Conservation (phyloP, 805 yeast genomes). For the Cyberlindnera suaveolens region DNA sequence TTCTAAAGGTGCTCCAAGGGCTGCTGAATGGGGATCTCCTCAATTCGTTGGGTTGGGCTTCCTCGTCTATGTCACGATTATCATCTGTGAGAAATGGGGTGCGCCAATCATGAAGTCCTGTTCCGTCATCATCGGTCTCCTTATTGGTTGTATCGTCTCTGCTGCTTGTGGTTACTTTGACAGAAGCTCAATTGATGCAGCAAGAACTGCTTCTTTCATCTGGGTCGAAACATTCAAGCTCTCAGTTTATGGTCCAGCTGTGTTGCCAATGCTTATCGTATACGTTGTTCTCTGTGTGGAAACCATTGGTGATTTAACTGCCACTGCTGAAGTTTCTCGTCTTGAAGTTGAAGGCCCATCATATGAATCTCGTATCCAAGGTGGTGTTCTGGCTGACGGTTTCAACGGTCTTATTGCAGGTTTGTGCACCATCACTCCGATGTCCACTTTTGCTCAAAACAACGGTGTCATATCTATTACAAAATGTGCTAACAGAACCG, state of each 20-base stretch:
- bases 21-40: constrained; percentile 81
- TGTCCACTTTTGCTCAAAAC: constrained; percentile 91
- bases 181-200: constrained; percentile 47
- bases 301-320: constrained; percentile 91
- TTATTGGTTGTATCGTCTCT: constrained; percentile 87
- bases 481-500: constrained; percentile 79
- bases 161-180: constrained; percentile 86
- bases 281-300: constrained; percentile 82
- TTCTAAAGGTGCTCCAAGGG: constrained; percentile 44
- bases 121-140: constrained; percentile 79
- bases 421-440: constrained; percentile 75
- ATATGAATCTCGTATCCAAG: constrained; percentile 84
- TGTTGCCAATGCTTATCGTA: constrained; percentile 78
- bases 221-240: constrained; percentile 85
- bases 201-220: constrained; percentile 80
- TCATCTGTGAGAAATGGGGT: constrained; percentile 80
- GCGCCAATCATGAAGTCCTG: constrained; percentile 93
- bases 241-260: constrained; percentile 76
- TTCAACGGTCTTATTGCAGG: constrained; percentile 72
- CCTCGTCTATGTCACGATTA: constrained; percentile 67
- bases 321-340: constrained; percentile 87
- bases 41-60: constrained; percentile 84
- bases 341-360: constrained; percentile 73
- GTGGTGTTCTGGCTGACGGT: constrained; percentile 90
- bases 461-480: constrained; percentile 92